phyloP scores from a whole-genome alignment of 768 basidiomycete species.

The Mrakia gelida region DNA sequence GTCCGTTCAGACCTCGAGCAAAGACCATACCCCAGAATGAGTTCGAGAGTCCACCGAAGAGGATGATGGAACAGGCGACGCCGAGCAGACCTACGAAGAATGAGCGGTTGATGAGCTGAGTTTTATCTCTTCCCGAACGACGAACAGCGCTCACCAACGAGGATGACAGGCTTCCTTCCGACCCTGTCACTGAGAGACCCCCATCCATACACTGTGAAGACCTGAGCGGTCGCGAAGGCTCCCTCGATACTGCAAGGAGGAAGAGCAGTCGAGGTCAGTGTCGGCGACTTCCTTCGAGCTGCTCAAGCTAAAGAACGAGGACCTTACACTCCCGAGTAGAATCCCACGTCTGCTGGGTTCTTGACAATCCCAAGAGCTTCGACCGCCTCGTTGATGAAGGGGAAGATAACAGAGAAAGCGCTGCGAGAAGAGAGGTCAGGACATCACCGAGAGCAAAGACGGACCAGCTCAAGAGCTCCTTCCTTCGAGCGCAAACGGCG shows the following conservation, averaged over 20 bases:
- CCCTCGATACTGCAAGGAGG: constrained; percentile 3
- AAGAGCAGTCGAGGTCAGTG: background rate
- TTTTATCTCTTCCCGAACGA: background rate
- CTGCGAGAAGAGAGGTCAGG: background rate
- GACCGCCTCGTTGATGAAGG: constrained; percentile 15
- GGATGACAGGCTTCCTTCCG: constrained; percentile 10
- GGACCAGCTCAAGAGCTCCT: background rate
- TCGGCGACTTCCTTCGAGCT: background rate
- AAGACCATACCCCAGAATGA: background rate
- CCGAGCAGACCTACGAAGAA: constrained; percentile 1
- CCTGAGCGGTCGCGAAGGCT: constrained; percentile 7
- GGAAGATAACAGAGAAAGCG: constrained; percentile 19
- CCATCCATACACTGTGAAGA: constrained; percentile 18
- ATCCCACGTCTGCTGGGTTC: background rate
- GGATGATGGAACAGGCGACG: constrained; percentile 1
- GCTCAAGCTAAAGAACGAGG: no score
- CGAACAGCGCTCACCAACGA: background rate
- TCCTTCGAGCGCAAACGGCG: background rate
- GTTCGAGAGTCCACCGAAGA: background rate
- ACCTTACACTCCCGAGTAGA: background rate
- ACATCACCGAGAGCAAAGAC: background rate
- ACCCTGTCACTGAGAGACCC: background rate
- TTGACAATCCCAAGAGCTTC: background rate
- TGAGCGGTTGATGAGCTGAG: background rate
- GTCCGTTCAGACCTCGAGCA: constrained; percentile 17